Conservation (phyloP, 2,329 filamentous ascomycete genomes). For the Nannizziopsis barbatae region DNA sequence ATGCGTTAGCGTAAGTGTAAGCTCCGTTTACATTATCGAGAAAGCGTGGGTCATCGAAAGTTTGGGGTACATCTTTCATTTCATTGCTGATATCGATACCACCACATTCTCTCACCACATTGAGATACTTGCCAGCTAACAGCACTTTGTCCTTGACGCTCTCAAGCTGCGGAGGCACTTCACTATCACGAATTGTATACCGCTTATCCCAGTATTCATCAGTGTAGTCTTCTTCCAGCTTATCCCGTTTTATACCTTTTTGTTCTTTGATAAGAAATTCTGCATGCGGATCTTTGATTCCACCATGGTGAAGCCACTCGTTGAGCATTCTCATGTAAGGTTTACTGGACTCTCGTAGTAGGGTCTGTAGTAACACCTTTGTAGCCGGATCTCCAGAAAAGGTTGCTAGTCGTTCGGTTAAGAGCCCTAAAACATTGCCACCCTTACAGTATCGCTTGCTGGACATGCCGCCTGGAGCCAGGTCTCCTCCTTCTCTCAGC, state of each 20-base stretch:
- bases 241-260: conserved; percentile 83
- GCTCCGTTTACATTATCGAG: conserved; percentile 92
- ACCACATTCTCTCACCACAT: conserved; percentile 92
- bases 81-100: conserved; percentile 88
- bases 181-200: conserved; percentile 84
- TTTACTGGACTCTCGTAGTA: conserved; percentile 76
- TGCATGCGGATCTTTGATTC: conserved; percentile 82
- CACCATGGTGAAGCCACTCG: conserved; percentile 94
- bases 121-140: conserved; percentile 91
- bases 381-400: conserved; percentile 93
- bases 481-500: conserved; percentile 72
- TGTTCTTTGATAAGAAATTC: conserved; percentile 95
- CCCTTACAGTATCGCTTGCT: conserved; percentile 86
- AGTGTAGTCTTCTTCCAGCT: conserved; percentile 89
- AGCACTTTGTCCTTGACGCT: conserved; percentile 88
- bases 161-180: conserved; percentile 84
- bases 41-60: conserved; percentile 84
- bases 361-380: conserved; percentile 63
- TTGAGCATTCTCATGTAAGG: conserved; percentile 99
- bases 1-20: conserved; percentile 91
- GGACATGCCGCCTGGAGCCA: conserved; percentile 65
- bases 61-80: conserved; percentile 75
- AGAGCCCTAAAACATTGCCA: conserved; percentile 79
- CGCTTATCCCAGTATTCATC: conserved; percentile 99
- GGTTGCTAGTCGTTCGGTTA: conserved; percentile 72